Conservation (phyloP, 2,329 filamentous ascomycete genomes). For the Botrytis byssoidea region DNA sequence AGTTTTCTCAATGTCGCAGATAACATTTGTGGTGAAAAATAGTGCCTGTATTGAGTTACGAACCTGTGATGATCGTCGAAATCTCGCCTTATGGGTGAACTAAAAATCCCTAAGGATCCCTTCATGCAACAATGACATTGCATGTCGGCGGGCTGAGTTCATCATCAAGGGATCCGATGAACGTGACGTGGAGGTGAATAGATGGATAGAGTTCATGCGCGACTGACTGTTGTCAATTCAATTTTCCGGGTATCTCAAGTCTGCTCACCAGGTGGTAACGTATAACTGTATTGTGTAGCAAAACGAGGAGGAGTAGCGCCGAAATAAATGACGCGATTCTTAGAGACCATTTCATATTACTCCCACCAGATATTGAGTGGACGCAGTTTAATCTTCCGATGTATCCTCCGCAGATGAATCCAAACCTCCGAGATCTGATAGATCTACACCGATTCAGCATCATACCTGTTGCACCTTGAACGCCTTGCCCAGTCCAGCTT, state of each 20-base stretch:
- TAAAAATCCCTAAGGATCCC: background rate
- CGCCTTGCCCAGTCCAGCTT: background rate
- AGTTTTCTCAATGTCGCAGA: slow-evolving; percentile 6
- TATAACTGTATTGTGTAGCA: background rate
- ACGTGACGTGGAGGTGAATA: background rate
- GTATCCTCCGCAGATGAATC: background rate
- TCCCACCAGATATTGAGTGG: background rate
- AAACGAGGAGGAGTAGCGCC: background rate
- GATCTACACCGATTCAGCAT: background rate
- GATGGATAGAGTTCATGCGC: background rate
- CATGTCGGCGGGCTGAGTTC: background rate
- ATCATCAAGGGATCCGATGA: background rate
- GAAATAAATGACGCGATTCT: background rate
- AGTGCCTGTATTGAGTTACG: background rate
- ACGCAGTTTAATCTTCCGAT: background rate
- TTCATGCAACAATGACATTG: slow-evolving; percentile 4
- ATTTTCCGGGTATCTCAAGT: background rate
- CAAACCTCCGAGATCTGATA: background rate
- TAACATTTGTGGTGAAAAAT: background rate
- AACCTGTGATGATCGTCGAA: background rate
- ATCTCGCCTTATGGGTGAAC: background rate
- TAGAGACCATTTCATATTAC: background rate
- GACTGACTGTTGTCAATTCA: background rate
- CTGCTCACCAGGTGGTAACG: background rate
- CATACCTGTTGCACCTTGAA: background rate